A percentile compares a stretch with the other conserved stretches of the same genome.
These are phyloP conservation scores for Diaporthe sp. DNA, from an alignment of 2,329 filamentous ascomycete species.

Conservation along the genomic window DNA sequence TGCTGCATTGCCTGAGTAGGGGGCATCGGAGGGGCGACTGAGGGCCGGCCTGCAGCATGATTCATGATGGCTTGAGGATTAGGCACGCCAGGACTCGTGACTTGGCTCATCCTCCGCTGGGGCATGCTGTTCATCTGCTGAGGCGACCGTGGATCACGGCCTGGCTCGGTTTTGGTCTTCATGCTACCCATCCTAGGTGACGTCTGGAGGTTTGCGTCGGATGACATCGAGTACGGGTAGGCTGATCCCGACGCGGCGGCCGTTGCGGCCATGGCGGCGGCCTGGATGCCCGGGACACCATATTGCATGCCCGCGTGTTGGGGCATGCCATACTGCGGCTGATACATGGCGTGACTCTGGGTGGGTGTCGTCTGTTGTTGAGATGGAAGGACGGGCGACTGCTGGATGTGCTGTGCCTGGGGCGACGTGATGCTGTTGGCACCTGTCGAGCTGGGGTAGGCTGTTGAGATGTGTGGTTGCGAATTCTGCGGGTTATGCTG, in stretches of 20 bases:
- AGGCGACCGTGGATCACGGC: constrained; percentile 81
- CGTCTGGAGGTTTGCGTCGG: constrained; percentile 78
- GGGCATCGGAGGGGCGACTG: constrained; percentile 71
- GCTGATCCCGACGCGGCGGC: constrained; percentile 89
- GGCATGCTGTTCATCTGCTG: constrained; percentile 76
- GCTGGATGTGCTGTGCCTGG: constrained; percentile 77
- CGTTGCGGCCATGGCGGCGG: constrained; percentile 91
- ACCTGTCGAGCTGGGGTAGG: constrained; percentile 72
- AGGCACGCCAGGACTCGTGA: constrained; percentile 80
- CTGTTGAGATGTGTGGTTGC: constrained; percentile 68
- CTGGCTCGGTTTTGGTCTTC: constrained; percentile 76
- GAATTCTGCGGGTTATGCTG: constrained; percentile 77
- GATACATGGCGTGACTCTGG: constrained; percentile 83
- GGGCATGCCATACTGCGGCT: constrained; percentile 81
- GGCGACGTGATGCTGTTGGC: constrained; percentile 79
- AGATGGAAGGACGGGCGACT: constrained; percentile 84
- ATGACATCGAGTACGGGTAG: constrained; percentile 77
- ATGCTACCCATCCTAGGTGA: constrained; percentile 83
- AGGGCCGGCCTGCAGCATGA: constrained; percentile 68
- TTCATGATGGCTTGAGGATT: constrained; percentile 83
- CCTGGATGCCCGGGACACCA: constrained; percentile 85
- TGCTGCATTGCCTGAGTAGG: constrained; percentile 76
- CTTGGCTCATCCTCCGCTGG: constrained; percentile 78
- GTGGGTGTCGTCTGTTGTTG: constrained; percentile 79
- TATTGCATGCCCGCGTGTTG: constrained; percentile 82